Evolutionary conservation across 441 rosid genomes (phyloP), one percentile per base, ranked within the genome.

Genomic region (Manihot esculenta): DNA sequence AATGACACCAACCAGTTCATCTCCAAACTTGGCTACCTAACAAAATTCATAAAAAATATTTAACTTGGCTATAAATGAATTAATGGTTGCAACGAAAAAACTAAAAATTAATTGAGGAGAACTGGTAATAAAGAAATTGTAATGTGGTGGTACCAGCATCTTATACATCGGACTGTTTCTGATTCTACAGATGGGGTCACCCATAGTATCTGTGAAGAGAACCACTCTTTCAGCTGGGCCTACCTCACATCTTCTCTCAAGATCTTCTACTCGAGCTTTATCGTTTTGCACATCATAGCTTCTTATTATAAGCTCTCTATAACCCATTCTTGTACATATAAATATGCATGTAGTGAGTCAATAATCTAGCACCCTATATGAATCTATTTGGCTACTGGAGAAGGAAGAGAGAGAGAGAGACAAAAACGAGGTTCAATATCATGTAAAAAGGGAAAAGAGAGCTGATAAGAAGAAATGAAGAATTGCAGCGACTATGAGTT

Each of bases 141-240:
- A 21, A 62, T 17, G 33, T 33, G 23, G 68, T 20, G 35, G 27
- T 85, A 91, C 97, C 84, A 91, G 88, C 95, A 91, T 91, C 61
- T 65, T 82, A 82, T 71, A 85, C 68, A 83, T 38, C 49, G 92
- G 97, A 75, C 85, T 84, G 68, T 89, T 86, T 73, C 95, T 71
- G 80, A 91, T 89, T 76, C 97, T 82, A 77, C 95, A 89, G 24
- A 87, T 84, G 79, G 97, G 97, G 87, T 91, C 97, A 61, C 97
- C 97, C 82, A 91, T 57, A 59, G 84, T 84, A 74, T 91, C 93
- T 10, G 88, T 87, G 82, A 73, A 85, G 82, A 89, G 87, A 74
- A 81, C 81, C 8, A 80, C 85, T 76, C 83, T 73, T 38, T 82
- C 76, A 56, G 80, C 71, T 42, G 89, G 87, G 44, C 90, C 92